Evolutionary conservation across 75 land plant species (phyloP).

Genomic region (Cupressus sempervirens): DNA sequence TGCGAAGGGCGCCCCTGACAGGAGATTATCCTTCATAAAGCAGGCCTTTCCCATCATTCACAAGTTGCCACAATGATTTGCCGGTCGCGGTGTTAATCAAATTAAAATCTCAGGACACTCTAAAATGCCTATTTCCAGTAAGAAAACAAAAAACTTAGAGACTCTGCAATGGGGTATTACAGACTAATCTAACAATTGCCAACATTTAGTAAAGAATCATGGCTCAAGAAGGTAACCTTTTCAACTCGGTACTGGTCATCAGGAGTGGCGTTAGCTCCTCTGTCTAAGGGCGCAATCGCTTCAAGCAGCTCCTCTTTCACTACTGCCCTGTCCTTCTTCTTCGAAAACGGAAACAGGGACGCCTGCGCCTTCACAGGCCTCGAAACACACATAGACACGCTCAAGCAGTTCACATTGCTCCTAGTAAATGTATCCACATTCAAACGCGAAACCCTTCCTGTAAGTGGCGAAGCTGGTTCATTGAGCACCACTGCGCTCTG

Average conservation of each 20-base stretch:
- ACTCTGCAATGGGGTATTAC: neutral
- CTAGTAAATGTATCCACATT: neutral
- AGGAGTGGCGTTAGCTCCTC: conserved; percentile 79
- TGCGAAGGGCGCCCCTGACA: too few species aligned
- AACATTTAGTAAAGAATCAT: neutral
- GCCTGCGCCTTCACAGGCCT: conserved; percentile 8
- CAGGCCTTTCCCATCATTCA: too few species aligned
- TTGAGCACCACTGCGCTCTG: neutral
- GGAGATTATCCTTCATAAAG: too few species aligned
- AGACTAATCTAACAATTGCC: neutral
- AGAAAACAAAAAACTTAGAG: neutral
- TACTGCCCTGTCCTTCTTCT: conserved; percentile 45
- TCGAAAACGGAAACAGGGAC: conserved; percentile 42
- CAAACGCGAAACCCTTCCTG: neutral
- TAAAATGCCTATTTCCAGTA: neutral
- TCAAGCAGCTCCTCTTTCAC: conserved; percentile 78
- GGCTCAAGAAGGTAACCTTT: conserved; percentile 35
- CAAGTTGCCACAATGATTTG: neutral
- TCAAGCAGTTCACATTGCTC: neutral
- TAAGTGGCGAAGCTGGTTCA: neutral
- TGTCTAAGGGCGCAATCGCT: conserved; percentile 74
- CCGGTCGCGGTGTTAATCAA: neutral
- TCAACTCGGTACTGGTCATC: conserved; percentile 74
- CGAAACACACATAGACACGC: neutral
- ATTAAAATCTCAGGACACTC: neutral